Evolutionary conservation across 805 yeast species (phyloP).

Genomic region (Hanseniaspora meyeri): DNA sequence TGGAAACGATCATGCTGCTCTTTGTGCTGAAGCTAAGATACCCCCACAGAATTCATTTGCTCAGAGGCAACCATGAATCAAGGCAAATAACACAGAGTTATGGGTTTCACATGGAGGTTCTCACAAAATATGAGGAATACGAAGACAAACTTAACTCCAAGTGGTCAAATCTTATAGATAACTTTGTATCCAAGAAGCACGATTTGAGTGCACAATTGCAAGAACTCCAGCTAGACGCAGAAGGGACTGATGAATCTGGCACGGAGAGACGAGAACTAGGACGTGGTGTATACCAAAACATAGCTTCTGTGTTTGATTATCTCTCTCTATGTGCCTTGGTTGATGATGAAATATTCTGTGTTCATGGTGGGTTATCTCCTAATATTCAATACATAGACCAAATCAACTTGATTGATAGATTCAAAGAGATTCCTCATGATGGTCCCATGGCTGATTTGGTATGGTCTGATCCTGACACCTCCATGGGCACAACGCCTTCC

Average conservation of each 20-base stretch:
- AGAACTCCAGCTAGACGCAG: not conserved
- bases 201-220: not conserved
- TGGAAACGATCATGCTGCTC: slow-evolving; percentile 79
- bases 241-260: not conserved
- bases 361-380: slow-evolving; percentile 95
- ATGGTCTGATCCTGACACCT: slow-evolving; percentile 94
- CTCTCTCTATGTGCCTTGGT: slow-evolving; percentile 80
- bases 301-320: slow-evolving; percentile 89
- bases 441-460: slow-evolving; percentile 99
- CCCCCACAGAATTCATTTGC: slow-evolving; percentile 68
- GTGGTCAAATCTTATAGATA: not conserved
- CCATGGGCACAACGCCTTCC: not conserved
- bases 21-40: slow-evolving; percentile 75
- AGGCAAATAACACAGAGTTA: slow-evolving; percentile 94
- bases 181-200: not conserved
- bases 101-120: slow-evolving; percentile 91
- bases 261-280: slow-evolving; percentile 28
- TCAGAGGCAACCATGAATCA: slow-evolving; percentile 94
- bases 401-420: slow-evolving; percentile 77
- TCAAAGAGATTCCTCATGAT: slow-evolving; percentile 93
- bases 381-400: slow-evolving; percentile 90
- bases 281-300: slow-evolving; percentile 65
- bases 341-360: slow-evolving; percentile 81
- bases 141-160: not conserved
- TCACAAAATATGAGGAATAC: slow-evolving; percentile 49